A percentile compares a stretch with the other conserved stretches of the same genome.
phyloP scores from a whole-genome alignment of 148 eudicot genomes.

The Cornus florida region DNA sequence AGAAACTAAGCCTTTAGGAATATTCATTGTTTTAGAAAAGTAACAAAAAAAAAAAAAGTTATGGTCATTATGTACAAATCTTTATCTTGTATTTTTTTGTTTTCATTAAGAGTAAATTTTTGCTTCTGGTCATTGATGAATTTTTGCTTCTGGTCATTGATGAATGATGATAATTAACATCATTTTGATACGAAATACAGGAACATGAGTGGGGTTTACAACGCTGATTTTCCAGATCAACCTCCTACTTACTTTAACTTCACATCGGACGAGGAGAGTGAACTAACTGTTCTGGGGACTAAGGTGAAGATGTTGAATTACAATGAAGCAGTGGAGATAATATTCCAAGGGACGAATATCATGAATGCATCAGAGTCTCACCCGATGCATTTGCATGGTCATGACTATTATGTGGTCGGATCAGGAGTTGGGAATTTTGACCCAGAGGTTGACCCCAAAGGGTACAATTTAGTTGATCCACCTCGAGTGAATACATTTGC shows the following conservation, averaged over 20 bases:
- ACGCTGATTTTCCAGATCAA: conserved; percentile 9
- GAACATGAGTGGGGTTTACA: conserved; percentile 11
- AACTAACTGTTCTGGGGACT: not conserved
- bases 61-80: no score
- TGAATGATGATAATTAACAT: no score
- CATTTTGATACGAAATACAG: not conserved
- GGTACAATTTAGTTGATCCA: not conserved
- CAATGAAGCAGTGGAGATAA: not conserved
- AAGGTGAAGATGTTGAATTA: conserved; percentile 7
- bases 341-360: not conserved
- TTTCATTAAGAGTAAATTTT: no score
- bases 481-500: not conserved
- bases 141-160: no score
- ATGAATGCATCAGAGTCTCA: not conserved
- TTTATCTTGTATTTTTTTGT: no score
- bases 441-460: not conserved
- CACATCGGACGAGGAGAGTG: not conserved
- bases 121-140: no score
- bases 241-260: conserved; percentile 2
- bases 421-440: not conserved
- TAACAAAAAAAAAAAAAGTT: no score
- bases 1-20: no score
- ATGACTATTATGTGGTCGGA: not conserved
- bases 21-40: no score
- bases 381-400: not conserved